Percentiles rank a stretch among this genome's conserved stretches.
These are phyloP conservation scores for Fomitopsis schrenkii DNA, from an alignment of 1,284 basidiomycete genomes.

Conservation along the genomic window DNA sequence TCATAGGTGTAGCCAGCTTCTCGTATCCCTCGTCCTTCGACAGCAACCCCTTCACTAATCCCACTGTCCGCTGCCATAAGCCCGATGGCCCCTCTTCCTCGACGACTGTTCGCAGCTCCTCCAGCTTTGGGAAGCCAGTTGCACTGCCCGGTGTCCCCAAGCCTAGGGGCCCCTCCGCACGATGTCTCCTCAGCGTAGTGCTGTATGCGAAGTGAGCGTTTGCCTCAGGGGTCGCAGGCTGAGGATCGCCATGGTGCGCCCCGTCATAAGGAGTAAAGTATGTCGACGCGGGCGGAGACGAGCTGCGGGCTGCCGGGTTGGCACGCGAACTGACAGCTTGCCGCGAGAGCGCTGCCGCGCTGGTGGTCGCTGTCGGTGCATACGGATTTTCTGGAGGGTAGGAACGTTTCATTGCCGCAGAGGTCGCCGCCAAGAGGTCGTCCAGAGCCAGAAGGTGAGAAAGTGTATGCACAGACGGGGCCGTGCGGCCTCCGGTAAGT, in stretches of 20 bases:
- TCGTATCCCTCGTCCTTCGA: constrained; percentile 20
- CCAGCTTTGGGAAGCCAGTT: constrained; percentile 25
- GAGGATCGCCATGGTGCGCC: constrained; percentile 44
- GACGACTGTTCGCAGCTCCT: constrained; percentile 22
- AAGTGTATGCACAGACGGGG: background rate
- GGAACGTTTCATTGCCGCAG: constrained; percentile 5
- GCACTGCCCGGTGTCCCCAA: constrained; percentile 32
- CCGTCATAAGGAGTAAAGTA: constrained; percentile 62
- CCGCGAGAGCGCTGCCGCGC: constrained; percentile 5
- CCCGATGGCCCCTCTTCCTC: constrained; percentile 26
- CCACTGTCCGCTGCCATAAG: constrained; percentile 38
- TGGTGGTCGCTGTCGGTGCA: constrained; percentile 6
- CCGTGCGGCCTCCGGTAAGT: background rate
- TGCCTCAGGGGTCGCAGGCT: constrained; percentile 53
- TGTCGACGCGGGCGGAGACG: constrained; percentile 72
- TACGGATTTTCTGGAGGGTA: constrained; percentile 4
- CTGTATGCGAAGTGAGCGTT: constrained; percentile 77
- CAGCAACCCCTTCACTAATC: constrained; percentile 28
- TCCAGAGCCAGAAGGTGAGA: background rate
- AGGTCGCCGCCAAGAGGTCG: background rate
- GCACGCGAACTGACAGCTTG: constrained; percentile 6
- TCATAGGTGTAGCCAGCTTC: constrained; percentile 28
- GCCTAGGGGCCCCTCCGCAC: constrained; percentile 35
- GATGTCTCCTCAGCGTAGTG: constrained; percentile 72
- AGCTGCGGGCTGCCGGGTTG: constrained; percentile 28